Base-by-base conservation (phyloP, 2,329 filamentous ascomycete species). In the Botryotinia globosa region DNA sequence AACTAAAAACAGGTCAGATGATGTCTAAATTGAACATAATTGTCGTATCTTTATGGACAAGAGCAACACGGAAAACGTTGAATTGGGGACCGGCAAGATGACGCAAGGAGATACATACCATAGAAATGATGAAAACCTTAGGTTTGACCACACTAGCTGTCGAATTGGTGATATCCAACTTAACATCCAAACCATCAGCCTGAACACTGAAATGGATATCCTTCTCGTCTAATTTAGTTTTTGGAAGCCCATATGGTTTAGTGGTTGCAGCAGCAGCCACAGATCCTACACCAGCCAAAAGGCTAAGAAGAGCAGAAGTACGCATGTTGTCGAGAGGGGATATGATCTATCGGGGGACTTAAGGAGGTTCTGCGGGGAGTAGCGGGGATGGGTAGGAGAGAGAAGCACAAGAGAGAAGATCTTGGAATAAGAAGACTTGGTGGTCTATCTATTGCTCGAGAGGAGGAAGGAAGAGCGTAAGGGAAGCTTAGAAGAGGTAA, bases 71-170 rank as follows among this genome's bases (percentile, higher is more conserved):
- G 16, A 56, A 62, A 37, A 45, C 8, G n/a, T 20, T 9, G 58
- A 20, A 59, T n/a, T 45, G 34, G 25, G 37, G n/a, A 20, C 5
- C 14, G n/a, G 48, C 34, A 45, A 5, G 29, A 66, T n/a, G 29
- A n/a, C 16, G 54, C 14, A 9, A n/a, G 16, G 29, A 3, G 32
- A 14, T 12, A 74, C 82, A 69, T 78, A 89, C 89, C 86, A 90
- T 88, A 75, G 85, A 88, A 74, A 91, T 83, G 73, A 91, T 88
- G 79, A 91, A 85, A 65, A 90, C 83, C 76, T 89, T 91, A 16
- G 89, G 89, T 34, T 71, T 71, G 7, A 71, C 45, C 45, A 65
- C 69, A 39, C 42, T 68, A 56, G 66, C n/a, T n/a, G 51, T 69
- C n/a, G 66, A 10, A 42, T 71, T 42, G 18, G 32, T 48, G 10